Base-by-base conservation (phyloP, 2,329 filamentous ascomycete species). In the Apiospora kogelbergensis region DNA sequence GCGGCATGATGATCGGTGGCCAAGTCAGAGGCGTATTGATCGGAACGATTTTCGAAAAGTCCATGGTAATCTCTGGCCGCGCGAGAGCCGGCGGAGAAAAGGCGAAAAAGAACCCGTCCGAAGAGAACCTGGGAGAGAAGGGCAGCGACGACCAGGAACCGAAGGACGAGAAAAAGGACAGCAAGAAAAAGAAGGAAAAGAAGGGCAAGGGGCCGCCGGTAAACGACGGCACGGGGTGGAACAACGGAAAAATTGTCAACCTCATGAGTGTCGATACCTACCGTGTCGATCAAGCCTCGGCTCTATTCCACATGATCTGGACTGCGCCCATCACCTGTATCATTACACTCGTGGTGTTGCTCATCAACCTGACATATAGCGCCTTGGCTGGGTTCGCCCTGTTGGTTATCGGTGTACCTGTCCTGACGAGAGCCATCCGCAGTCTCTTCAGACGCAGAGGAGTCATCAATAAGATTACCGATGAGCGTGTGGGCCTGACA, bases 251-350 rank as follows among this genome's bases (percentile, higher is more conserved):
- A 71, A 93, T 98, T 67, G 90, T 96, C 77, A 97, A 97, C 73
- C 78, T 98, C 74, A 98, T 98, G 95, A 95, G 93, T 71, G 94
- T 96, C 60, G 95, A 98, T 78, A 97, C 95, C 0, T 97, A 97
- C 80, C 93, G 95, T 73, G 86, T 99, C 70, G 95, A 98, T 75
- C 92, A 94, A 77, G 94, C 94, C 1, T 93, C 89, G 46, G 94
- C 93, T 53, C 87, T 98, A 79, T 95, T 98, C 80, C 96, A 99
- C 79, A 88, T 98, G 82, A 84, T 93, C 26, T 99, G 96, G 96
- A 93, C 93, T 1, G 89, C 93, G 0, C 95, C 95, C 0, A 83
- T 98, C 46, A 85, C 91, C 30, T 91, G 94, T 69, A 77, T 96
- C 65, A 84, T 98, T 72, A 96, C 94, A 0, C 85, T 98, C 17